Evolutionary conservation across 2,329 filamentous ascomycete genomes (phyloP).

Genomic region (Plectosphaerella cucumerina): DNA sequence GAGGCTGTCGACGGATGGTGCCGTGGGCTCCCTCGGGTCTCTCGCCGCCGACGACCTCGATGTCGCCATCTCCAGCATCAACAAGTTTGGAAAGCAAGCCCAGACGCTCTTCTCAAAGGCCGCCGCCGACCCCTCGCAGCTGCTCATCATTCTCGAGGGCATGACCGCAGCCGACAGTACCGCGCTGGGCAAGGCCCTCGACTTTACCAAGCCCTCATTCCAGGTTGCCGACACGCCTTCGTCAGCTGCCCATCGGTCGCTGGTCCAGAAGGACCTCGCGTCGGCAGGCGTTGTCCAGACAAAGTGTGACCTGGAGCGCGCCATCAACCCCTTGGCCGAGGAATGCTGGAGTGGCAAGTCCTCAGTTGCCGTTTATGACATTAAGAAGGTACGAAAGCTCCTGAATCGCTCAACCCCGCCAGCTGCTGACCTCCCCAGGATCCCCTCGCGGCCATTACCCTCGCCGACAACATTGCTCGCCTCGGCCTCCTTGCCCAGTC

Average conservation of each 20-base stretch:
- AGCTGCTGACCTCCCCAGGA: slow-evolving; percentile 1
- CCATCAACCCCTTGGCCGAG: slow-evolving; percentile 36
- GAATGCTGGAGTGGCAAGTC: slow-evolving; percentile 41
- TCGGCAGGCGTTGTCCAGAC: slow-evolving; percentile 29
- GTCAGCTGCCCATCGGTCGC: slow-evolving; percentile 33
- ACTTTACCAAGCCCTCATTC: slow-evolving; percentile 41
- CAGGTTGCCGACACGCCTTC: slow-evolving; percentile 42
- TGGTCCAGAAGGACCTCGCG: slow-evolving; percentile 37
- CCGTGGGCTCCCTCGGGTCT: slow-evolving; percentile 43
- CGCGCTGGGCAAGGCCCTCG: slow-evolving; percentile 36
- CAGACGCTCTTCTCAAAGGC: slow-evolving; percentile 45
- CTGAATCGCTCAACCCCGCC: too few species aligned
- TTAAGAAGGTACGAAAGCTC: slow-evolving; percentile 32
- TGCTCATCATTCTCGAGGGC: slow-evolving; percentile 58
- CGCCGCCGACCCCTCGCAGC: slow-evolving; percentile 40
- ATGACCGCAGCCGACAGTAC: slow-evolving; percentile 40
- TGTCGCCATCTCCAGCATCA: slow-evolving; percentile 51
- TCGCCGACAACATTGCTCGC: slow-evolving; percentile 39
- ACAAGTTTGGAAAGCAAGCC: slow-evolving; percentile 52
- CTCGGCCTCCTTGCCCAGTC: slow-evolving; percentile 40
- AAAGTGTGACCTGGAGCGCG: slow-evolving; percentile 32
- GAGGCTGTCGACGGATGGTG: slow-evolving; percentile 40
- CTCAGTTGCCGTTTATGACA: slow-evolving; percentile 38
- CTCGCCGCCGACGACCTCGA: slow-evolving; percentile 38
- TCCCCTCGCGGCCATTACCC: slow-evolving; percentile 33